Conservation (phyloP, 768 basidiomycete species). For the Chiua virens region DNA sequence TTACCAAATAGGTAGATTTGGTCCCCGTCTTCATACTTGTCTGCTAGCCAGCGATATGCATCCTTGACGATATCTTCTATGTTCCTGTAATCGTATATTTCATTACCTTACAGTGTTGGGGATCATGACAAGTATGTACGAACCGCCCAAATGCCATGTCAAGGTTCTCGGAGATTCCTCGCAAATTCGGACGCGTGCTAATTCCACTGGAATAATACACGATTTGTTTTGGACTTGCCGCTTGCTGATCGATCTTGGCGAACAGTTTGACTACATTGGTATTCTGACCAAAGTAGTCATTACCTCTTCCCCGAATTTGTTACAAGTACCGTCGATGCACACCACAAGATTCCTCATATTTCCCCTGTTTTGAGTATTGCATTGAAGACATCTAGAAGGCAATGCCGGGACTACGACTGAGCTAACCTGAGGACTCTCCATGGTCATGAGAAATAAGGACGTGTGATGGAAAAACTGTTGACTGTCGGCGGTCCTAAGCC, state of each 20-base stretch:
- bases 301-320: conserved; percentile 21
- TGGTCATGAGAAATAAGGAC: too few relatives aligned
- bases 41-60: too few relatives aligned
- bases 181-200: conserved; percentile 32
- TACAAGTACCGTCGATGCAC: too few relatives aligned
- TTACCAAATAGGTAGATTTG: conserved; percentile 35
- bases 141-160: conserved; percentile 40
- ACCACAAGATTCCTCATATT: too few relatives aligned
- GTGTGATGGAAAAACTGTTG: too few relatives aligned
- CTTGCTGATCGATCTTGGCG: too few relatives aligned
- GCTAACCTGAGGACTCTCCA: too few relatives aligned
- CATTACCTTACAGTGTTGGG: neutral
- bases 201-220: conserved; percentile 40
- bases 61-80: too few relatives aligned
- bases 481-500: too few relatives aligned
- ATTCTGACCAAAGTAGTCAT: conserved; percentile 26
- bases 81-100: conserved; percentile 25
- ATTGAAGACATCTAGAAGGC: conserved; percentile 20
- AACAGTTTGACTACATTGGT: too few relatives aligned
- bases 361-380: conserved; percentile 5
- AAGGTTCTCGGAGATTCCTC: conserved; percentile 21
- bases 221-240: conserved; percentile 26
- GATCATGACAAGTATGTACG: conserved; percentile 1
- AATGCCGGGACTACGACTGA: too few relatives aligned
- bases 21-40: too few relatives aligned